Percentiles rank a stretch among this genome's conserved stretches.
These are phyloP conservation scores for Xylaria digitata DNA, from an alignment of 2,329 filamentous ascomycete species.

Conservation along the genomic window DNA sequence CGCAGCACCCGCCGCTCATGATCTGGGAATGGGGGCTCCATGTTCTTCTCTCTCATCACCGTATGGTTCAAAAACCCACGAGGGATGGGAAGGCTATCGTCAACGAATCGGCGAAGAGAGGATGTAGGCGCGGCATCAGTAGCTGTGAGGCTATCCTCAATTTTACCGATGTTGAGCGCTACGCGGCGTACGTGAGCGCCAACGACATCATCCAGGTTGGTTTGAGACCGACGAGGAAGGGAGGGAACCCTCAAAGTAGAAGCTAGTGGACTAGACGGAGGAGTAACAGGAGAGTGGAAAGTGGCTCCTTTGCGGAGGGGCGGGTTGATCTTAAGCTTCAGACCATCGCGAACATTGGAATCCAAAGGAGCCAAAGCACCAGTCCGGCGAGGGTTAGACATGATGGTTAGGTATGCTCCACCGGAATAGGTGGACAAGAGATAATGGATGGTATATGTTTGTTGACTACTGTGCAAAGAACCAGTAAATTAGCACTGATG, in stretches of 20 bases:
- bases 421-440: slow-evolving; percentile 39
- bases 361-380: slow-evolving; percentile 56
- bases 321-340: slow-evolving; percentile 65
- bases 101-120: slow-evolving; percentile 59
- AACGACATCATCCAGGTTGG: slow-evolving; percentile 76
- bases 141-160: slow-evolving; percentile 71
- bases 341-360: slow-evolving; percentile 55
- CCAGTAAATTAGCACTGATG: slow-evolving; percentile 48
- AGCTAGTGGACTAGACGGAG: slow-evolving; percentile 51
- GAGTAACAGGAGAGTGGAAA: slow-evolving; percentile 65
- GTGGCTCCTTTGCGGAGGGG: slow-evolving; percentile 78
- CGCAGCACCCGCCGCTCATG: slow-evolving; percentile 63
- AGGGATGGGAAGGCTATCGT: slow-evolving; percentile 70
- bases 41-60: slow-evolving; percentile 61
- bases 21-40: slow-evolving; percentile 50
- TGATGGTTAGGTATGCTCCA: slow-evolving; percentile 52
- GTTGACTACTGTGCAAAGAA: slow-evolving; percentile 45
- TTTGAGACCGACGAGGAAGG: slow-evolving; percentile 74
- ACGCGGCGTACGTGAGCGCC: slow-evolving; percentile 76
- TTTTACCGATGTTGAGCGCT: slow-evolving; percentile 71
- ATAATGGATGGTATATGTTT: slow-evolving; percentile 37
- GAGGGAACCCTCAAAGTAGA: slow-evolving; percentile 61
- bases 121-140: slow-evolving; percentile 54
- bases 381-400: slow-evolving; percentile 63
- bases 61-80: slow-evolving; percentile 68